A percentile compares a stretch with the other conserved stretches of the same genome.
phyloP scores from a whole-genome alignment of 73 alveolate genomes.

The Stentor coeruleus region DNA sequence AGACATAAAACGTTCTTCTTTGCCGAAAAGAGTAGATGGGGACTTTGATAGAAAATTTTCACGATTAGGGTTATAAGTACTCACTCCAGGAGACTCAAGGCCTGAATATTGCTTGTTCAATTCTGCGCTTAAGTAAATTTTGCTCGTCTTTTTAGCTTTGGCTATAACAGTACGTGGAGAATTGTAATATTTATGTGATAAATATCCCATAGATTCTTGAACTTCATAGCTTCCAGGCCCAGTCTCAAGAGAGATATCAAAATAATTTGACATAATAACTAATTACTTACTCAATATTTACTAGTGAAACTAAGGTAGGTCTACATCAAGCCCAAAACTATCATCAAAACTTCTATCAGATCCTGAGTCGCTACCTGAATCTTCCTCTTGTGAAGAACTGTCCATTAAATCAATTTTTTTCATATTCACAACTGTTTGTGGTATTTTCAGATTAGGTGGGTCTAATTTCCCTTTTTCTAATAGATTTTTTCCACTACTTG shows the following conservation, averaged over 20 bases:
- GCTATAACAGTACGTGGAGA: not conserved
- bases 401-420: too few relatives aligned
- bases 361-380: too few relatives aligned
- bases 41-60: not conserved
- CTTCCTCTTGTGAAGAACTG: too few relatives aligned
- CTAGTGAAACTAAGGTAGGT: too few relatives aligned
- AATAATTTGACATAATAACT: not conserved
- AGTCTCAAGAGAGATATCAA: not conserved
- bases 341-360: too few relatives aligned
- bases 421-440: too few relatives aligned
- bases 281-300: too few relatives aligned
- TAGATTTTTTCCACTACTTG: too few relatives aligned
- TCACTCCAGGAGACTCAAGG: constrained; percentile 9
- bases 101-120: constrained; percentile 12
- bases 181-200: not conserved
- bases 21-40: not conserved
- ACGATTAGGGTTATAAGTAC: not conserved
- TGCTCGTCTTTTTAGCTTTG: not conserved
- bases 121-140: not conserved
- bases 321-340: too few relatives aligned
- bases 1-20: not conserved
- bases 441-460: too few relatives aligned
- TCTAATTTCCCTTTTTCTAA: too few relatives aligned
- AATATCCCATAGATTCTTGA: not conserved
- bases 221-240: constrained; percentile 28